Conservation (phyloP, 176 grass and related monocot species). For the Poa annua region DNA sequence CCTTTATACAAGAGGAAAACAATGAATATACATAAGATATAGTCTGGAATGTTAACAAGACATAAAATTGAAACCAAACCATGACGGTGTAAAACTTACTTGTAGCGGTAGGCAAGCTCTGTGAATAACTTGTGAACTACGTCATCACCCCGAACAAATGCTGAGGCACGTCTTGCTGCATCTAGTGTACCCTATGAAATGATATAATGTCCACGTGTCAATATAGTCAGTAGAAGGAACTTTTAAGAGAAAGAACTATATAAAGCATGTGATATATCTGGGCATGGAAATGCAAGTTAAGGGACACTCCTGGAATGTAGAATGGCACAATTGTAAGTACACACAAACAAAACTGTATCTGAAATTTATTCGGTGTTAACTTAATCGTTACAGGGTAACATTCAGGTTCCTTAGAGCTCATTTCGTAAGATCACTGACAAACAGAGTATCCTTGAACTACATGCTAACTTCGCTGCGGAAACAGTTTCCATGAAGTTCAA, state of each 20-base stretch:
- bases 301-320: not conserved
- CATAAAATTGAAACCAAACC: not conserved
- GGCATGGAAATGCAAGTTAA: not conserved
- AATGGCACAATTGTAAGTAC: not conserved
- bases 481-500: not conserved
- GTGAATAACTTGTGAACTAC: slow-evolving; percentile 94
- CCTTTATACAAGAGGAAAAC: slow-evolving; percentile 40
- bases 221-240: slow-evolving; percentile 9
- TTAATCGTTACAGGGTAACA: not conserved
- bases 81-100: slow-evolving; percentile 44
- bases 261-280: not conserved
- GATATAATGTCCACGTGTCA: slow-evolving; percentile 37
- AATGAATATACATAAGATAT: not conserved
- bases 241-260: not conserved
- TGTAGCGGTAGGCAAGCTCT: slow-evolving; percentile 88
- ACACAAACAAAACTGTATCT: not conserved
- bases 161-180: slow-evolving; percentile 65
- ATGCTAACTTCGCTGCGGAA: not conserved
- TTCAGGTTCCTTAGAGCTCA: not conserved
- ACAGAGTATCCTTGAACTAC: not conserved
- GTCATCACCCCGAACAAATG: slow-evolving; percentile 92
- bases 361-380: not conserved
- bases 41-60: not conserved
- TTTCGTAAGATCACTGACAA: not conserved
- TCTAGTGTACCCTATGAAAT: slow-evolving; percentile 67